Evolutionary conservation across 805 yeast genomes (phyloP), one percentile per base, ranked within the genome.

Genomic region (Candida easanensis): DNA sequence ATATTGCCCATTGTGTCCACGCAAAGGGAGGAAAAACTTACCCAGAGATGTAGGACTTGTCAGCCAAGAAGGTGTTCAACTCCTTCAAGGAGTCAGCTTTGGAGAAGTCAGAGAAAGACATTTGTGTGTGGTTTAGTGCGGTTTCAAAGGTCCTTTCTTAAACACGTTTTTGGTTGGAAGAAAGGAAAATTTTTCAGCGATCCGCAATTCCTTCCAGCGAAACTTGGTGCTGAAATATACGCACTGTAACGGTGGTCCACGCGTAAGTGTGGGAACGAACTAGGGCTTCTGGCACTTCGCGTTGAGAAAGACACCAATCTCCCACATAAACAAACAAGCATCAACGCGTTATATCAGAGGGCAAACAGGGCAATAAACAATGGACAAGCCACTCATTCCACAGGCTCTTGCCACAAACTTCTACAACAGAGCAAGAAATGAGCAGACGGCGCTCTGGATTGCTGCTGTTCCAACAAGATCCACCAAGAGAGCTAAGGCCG

Each of bases 21-120:
- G 31, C 28, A 17, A 23, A 27, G 28, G 23, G 33, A 6, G 19
- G 20, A 13, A 15, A 28, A 27, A 86, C 96, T 71, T 84, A 88
- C 96, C 97, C 97, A 71, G 87, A 90, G 62, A 90, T 68, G 88
- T 89, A 90, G 59, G 96, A 87, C 80, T 88, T 86, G 76, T 85
- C 91, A 70, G 85, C 88, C 71, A 90, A 82, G 79, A 77, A 80
- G 60, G 78, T 77, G 86, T 90, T 82, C 69, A 90, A 82, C 67
- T 87, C 68, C 61, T 78, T 64, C 62, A 84, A 68, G 61, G 87
- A 73, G 69, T 83, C 89, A 63, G 79, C 75, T 71, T 82, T 84
- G 57, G 91, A 79, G 79, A 84, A 84, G 68, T 84, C 89, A 50
- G 88, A 67, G 78, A 77, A 83, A 64, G 90, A 80, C 90, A 84